A percentile compares a stretch with the other conserved stretches of the same genome.
These are phyloP conservation scores for Citrullus amarus DNA, from an alignment of 306 rosid genomes.

Conservation along the genomic window DNA sequence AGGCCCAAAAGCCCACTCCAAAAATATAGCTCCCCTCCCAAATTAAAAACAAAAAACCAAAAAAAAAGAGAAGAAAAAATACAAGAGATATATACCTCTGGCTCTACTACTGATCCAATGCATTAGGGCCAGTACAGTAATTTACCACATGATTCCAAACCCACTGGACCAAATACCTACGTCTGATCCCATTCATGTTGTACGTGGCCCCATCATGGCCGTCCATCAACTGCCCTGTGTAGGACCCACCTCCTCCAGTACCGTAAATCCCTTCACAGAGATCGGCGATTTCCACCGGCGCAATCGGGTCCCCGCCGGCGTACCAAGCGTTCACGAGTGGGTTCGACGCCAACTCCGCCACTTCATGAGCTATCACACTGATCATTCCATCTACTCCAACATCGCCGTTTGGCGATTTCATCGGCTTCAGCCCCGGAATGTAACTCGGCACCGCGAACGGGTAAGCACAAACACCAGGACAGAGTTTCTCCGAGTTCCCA, in stretches of 20 bases:
- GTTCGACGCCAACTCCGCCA: conserved; percentile 83
- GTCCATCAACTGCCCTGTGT: conserved; percentile 79
- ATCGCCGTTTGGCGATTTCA: conserved; percentile 82
- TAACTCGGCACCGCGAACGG: conserved; percentile 68
- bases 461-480: conserved; percentile 76
- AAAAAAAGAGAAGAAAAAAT: no score
- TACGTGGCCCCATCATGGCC: conserved; percentile 80
- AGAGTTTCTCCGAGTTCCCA: conserved; percentile 64
- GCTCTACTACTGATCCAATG: conserved; percentile 50
- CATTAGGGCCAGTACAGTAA: conserved; percentile 97
- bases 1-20: background rate
- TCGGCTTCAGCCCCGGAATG: conserved; percentile 48
- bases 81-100: background rate
- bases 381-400: conserved; percentile 92
- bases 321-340: conserved; percentile 93
- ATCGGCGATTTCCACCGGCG: conserved; percentile 93
- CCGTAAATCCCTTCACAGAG: conserved; percentile 96
- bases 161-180: conserved; percentile 89
- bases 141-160: conserved; percentile 73
- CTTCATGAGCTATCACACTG: conserved; percentile 81
- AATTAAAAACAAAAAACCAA: background rate
- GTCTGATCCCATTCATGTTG: conserved; percentile 88
- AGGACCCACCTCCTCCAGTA: conserved; percentile 89
- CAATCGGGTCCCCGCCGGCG: conserved; percentile 84
- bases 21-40: background rate